Evolutionary conservation across 2,329 filamentous ascomycete genomes (phyloP), one percentile per base, ranked within the genome.

Genomic region (Furcasterigmium furcatum): DNA sequence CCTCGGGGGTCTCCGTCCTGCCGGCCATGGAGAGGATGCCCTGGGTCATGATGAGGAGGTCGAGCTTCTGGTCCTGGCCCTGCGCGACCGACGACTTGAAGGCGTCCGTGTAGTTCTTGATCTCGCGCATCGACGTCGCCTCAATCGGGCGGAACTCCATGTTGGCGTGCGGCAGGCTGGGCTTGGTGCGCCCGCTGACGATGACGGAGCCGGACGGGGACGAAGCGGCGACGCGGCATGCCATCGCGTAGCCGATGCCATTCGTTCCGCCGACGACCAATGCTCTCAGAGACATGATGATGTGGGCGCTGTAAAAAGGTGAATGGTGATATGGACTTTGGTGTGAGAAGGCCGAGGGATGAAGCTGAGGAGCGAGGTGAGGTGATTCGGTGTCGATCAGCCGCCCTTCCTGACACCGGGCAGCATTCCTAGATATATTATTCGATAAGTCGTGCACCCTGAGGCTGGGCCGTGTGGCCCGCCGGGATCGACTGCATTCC

Each of bases 1-100:
- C 78, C 59, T 87, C 82, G 0, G 63, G 43, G 0, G 79, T 82
- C 48, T 82, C 80, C 77, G 43, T 1, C 0, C 3, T 29, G 2
- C 58, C 58, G 0, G 56, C 49, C 5, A 40, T 14, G 27, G 16
- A 46, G 4, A 52, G 44, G 22, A 57, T 52, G 4, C 72, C 72
- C 5, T 67, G 62, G 8, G 64, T 72, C 50, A 74, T 51, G 38
- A 76, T 73, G 4, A 79, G 51, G 0, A 79, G 52, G 47, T 78
- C 76, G 43, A 78, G 58, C 19, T 60, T 58, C 16, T 53, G 55
- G 32, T 57, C 56, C 19, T 57, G 41, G 4, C n/a, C n/a, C n/a
- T n/a, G n/a, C n/a, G n/a, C n/a, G n/a, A n/a, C n/a, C n/a, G 27
- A 36, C 2, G 46, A 40, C 20, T 58, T 65, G 52, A 53, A 49